Conservation (phyloP, 495 filamentous ascomycete species). For the Aspergillus funiculosus region DNA sequence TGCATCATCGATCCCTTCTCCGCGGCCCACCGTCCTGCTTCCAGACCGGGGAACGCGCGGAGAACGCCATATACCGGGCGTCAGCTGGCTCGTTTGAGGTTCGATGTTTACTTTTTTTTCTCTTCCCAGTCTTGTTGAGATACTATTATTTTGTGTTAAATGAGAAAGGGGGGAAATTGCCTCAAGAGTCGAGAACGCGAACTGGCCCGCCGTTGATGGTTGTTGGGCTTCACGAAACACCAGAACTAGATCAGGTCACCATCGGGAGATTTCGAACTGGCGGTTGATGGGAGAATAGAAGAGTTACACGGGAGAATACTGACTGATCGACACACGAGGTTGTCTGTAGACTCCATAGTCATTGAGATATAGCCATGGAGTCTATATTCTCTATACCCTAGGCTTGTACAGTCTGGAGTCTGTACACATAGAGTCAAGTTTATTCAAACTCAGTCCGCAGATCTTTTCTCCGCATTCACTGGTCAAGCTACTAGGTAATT, state of each 20-base stretch:
- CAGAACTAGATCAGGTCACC: constrained; percentile 2
- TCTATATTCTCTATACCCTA: too few relatives aligned
- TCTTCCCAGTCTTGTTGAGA: not conserved
- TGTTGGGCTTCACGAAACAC: constrained; percentile 1
- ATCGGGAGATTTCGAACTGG: constrained; percentile 3
- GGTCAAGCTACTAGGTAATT: too few relatives aligned
- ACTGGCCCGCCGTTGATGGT: constrained; percentile 1
- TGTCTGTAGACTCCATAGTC: too few relatives aligned
- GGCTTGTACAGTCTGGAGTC: too few relatives aligned
- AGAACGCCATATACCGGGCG: constrained; percentile 13
- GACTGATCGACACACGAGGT: too few relatives aligned
- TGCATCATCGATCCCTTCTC: constrained; percentile 10
- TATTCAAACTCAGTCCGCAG: too few relatives aligned
- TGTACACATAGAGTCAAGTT: too few relatives aligned
- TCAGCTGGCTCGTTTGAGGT: constrained; percentile 16
- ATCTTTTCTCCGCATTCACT: constrained; percentile 12
- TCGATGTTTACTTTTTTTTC: constrained; percentile 14
- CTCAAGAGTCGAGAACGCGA: not conserved
- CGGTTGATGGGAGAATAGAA: constrained; percentile 2
- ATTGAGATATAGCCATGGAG: too few relatives aligned
- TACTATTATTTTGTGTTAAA: not conserved
- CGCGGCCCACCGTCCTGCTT: constrained; percentile 13
- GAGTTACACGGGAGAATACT: too few relatives aligned
- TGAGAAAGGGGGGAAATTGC: constrained; percentile 1
- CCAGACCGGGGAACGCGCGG: constrained; percentile 14